These are phyloP conservation scores for Triangularia verruculosa DNA, from an alignment of 2,329 filamentous ascomycete genomes.

Conservation along the genomic window DNA sequence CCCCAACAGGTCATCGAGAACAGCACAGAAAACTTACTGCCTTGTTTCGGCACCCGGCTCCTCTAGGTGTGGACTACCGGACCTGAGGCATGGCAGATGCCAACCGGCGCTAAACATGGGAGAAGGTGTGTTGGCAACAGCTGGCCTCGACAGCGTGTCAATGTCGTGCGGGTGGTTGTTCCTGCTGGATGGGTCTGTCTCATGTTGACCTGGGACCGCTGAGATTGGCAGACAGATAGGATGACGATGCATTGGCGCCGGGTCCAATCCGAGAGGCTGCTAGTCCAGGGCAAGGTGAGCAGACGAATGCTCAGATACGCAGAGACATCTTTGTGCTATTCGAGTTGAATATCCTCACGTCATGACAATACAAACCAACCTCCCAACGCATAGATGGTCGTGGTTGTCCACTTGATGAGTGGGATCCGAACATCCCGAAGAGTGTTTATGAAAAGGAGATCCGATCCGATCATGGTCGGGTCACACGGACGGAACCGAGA, in stretches of 20 bases:
- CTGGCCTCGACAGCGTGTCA: constrained; percentile 9
- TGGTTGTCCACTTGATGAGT: not conserved
- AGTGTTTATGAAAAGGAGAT: not conserved
- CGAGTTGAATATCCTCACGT: not conserved
- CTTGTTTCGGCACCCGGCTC: not conserved
- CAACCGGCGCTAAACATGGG: not conserved
- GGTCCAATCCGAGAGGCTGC: not conserved
- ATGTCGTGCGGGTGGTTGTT: not conserved
- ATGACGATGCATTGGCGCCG: not conserved
- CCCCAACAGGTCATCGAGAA: not conserved
- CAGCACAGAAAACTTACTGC: not conserved
- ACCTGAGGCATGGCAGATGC: not conserved
- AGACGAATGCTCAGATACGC: not conserved
- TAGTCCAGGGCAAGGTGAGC: not conserved
- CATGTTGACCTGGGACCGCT: not conserved
- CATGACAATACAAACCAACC: not conserved
- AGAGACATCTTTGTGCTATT: not conserved
- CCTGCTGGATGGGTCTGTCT: not conserved
- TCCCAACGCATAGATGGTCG: not conserved
- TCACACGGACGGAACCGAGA: not conserved
- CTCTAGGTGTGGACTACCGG: not conserved
- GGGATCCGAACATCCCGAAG: not conserved
- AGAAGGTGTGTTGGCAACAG: constrained; percentile 4
- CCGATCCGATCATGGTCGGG: not conserved
- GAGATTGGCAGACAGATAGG: not conserved